Evolutionary conservation across 495 filamentous ascomycete genomes (phyloP), one percentile per base, ranked within the genome.

Genomic region (Penicillium pancosmium): DNA sequence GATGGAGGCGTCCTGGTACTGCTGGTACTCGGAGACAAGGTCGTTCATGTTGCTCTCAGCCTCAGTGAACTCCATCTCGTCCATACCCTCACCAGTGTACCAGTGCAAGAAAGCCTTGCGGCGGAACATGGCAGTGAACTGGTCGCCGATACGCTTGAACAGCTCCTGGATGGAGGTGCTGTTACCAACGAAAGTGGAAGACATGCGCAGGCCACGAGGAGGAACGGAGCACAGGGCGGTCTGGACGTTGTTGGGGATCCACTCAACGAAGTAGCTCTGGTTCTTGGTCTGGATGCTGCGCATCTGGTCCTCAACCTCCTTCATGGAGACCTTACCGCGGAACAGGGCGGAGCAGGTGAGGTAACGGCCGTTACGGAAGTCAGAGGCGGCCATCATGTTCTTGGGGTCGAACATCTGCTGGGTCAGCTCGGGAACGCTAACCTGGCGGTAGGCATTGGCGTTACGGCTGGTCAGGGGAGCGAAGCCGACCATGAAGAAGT

Each of bases 401-500:
- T 99, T 99, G 71, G 94, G 94, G 84, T 99, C 94, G 84, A 91
- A 99, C 92, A 99, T 99, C 80, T 99, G 94, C 84, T 99, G 94
- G 72, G 94, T 99, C 78, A 99, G 86, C 85, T 99, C 94, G 35
- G 95, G 94, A 59, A 99, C 94, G 72, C 87, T 91, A 76, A 99
- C 88, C 62, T 95, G 92, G 74, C 94, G 95, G 94, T 98, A 99
- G 61, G 88, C 88, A 85, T 92, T 73, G 68, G 93, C 86, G 71
- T 93, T 92, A 78, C 94, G 92, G 85, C 90, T 93, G 74, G 94
- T 99, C 66, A 99, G 87, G 74, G 94, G 94, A 77, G 94, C 93
- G 78, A 99, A 99, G 75, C 94, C 94, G 75, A 99, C 95, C 94
- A 99, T 99, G 89, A 99, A 99, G 90, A 99, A 99, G 81, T 99